Conservation (phyloP, 306 rosid species). For the Elaeagnus macrophylla region DNA sequence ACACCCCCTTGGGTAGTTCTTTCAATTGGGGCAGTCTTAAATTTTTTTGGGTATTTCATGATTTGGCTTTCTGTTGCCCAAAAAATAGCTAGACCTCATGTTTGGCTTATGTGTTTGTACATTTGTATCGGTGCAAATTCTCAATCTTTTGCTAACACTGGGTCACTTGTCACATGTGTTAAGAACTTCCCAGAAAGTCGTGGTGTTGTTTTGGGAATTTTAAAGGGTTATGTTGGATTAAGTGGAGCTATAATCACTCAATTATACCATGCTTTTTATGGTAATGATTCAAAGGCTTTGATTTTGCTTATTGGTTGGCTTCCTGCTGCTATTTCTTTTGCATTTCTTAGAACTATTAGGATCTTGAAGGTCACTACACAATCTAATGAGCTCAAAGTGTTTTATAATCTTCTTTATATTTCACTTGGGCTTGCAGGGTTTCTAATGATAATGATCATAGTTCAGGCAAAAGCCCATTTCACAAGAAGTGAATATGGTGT, state of each 20-base stretch:
- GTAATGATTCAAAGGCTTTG: constrained; percentile 25
- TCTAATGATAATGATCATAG: constrained; percentile 45
- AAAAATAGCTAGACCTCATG: constrained; percentile 26
- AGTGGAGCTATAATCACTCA: constrained; percentile 57
- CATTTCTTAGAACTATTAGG: constrained; percentile 36
- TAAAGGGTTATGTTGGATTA: constrained; percentile 52
- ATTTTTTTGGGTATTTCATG: constrained; percentile 53
- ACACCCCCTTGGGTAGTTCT: constrained; percentile 70
- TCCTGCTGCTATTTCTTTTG: constrained; percentile 40
- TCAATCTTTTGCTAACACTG: constrained; percentile 47
- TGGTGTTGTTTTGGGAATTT: constrained; percentile 37
- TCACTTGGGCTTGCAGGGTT: constrained; percentile 61
- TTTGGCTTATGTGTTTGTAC: constrained; percentile 48
- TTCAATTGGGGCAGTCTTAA: constrained; percentile 32
- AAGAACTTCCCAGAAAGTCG: constrained; percentile 47
- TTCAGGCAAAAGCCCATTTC: constrained; percentile 22
- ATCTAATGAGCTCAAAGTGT: constrained; percentile 35
- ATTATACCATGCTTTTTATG: constrained; percentile 35
- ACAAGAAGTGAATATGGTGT: constrained; percentile 25
- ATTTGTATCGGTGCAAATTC: constrained; percentile 47
- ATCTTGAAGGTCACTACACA: constrained; percentile 28
- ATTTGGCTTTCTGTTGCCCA: constrained; percentile 43
- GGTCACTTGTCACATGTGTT: constrained; percentile 49
- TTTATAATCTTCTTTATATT: constrained; percentile 40
- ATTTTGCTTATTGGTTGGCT: constrained; percentile 52